Evolutionary conservation across 1,139 yeast species (phyloP).

Genomic region (Groenewaldozyma auringiensis): DNA sequence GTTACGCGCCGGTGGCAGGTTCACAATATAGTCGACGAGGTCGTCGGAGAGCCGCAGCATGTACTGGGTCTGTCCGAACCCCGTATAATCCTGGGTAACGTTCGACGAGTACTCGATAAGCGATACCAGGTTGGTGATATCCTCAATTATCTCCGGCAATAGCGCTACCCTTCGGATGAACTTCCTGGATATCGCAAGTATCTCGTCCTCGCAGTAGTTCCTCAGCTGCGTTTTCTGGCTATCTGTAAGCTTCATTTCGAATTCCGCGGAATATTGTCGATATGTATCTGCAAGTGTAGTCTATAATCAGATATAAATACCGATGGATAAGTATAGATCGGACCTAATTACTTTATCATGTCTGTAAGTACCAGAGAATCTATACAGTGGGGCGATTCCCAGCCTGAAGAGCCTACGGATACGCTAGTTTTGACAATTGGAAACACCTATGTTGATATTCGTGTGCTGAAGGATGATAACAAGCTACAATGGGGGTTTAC

Average conservation of each 20-base stretch:
- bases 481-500: slow-evolving; percentile 38
- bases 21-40: slow-evolving; percentile 40
- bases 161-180: slow-evolving; percentile 52
- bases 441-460: slow-evolving; percentile 38
- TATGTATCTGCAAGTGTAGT: no score
- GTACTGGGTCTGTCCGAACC: slow-evolving; percentile 54
- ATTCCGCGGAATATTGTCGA: no score
- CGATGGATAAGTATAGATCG: no score
- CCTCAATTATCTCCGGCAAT: slow-evolving; percentile 37
- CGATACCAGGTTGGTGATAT: slow-evolving; percentile 42
- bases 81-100: slow-evolving; percentile 21
- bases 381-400: slow-evolving; percentile 46
- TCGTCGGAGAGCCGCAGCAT: slow-evolving; percentile 58
- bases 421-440: slow-evolving; percentile 46
- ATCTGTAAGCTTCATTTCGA: slow-evolving; percentile 17
- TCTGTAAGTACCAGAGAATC: slow-evolving; percentile 40
- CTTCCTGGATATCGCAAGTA: slow-evolving; percentile 52
- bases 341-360: slow-evolving; percentile 12
- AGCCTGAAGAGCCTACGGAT: slow-evolving; percentile 40
- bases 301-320: no score
- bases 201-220: slow-evolving; percentile 51
- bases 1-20: slow-evolving; percentile 9
- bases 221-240: slow-evolving; percentile 56
- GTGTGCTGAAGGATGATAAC: slow-evolving; percentile 21
- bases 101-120: slow-evolving; percentile 50